Percentiles rank a stretch among this genome's conserved stretches.
These are phyloP conservation scores for Jatropha curcas DNA, from an alignment of 345 rosid genomes.

Conservation along the genomic window DNA sequence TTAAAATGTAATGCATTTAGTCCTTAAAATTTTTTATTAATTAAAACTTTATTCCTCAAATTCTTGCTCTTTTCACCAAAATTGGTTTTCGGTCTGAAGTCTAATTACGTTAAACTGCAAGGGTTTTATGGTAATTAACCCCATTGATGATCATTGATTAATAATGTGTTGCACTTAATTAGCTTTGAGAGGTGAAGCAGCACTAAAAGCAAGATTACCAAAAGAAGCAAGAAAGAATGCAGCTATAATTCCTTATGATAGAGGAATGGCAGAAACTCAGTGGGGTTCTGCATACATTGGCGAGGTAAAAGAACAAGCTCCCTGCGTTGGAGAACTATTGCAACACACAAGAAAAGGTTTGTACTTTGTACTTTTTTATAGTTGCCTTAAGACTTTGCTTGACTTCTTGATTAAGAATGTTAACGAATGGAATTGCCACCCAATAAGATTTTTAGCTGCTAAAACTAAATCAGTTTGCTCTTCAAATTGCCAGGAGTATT, in stretches of 20 bases:
- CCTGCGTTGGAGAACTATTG: conserved; percentile 69
- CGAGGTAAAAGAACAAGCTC: conserved; percentile 40
- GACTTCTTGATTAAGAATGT: background rate
- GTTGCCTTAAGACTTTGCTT: background rate
- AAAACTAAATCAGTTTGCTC: background rate
- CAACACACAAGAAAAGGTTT: conserved; percentile 72
- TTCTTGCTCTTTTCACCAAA: no score
- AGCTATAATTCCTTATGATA: conserved; percentile 75
- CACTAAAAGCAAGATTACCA: conserved; percentile 67
- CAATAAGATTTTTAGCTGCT: background rate
- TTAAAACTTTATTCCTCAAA: no score
- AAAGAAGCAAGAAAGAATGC: conserved; percentile 90
- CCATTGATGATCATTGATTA: conserved; percentile 1
- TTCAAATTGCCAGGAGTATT: conserved; percentile 52
- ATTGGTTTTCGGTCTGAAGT: no score
- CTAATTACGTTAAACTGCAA: no score
- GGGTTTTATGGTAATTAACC: no score
- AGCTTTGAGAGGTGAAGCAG: conserved; percentile 97
- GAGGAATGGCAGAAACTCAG: conserved; percentile 46
- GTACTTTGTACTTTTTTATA: background rate
- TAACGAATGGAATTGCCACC: background rate
- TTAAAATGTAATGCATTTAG: no score
- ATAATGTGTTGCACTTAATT: background rate
- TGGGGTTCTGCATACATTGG: conserved; percentile 41
- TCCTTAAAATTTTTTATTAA: no score